Evolutionary conservation across 805 yeast genomes (phyloP), one percentile per base, ranked within the genome.

Genomic region (Metschnikowia kofuensis): DNA sequence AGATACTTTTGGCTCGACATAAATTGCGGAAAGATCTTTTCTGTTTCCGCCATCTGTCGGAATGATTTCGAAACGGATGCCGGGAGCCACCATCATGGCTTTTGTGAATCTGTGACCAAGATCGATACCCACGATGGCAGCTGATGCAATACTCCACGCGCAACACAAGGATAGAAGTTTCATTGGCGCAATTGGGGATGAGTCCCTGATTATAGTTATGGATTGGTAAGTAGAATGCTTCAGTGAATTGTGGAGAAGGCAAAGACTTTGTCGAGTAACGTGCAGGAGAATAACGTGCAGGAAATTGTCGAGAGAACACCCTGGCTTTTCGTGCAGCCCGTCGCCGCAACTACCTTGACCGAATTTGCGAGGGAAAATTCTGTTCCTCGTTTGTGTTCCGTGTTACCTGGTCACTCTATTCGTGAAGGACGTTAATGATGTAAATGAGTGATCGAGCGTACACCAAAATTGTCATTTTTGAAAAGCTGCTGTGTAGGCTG

Each of bases 11-110:
- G 71, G 65, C 44, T 83, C 78, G 51, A 91, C 74, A 0, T 87
- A 84, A 11, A 94, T 58, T 0, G 95, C 97, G 4, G 91, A 78
- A 5, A 84, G 73, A 59, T 92, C 98, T 64, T 94, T 94, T 49
- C 99, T 77, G 67, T 90, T 89, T 2, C 96, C 85, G 60, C 94
- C 98, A 27, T 89, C 85, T 4, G 97, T 89, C 52, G 94, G 72
- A 12, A 94, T 85, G 37, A 94, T 78, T 61, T 94, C 98, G 62
- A 91, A 84, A 13, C 90, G 86, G 16, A 89, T 83, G 11, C 90
- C 89, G 0, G 97, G 97, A 0, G 97, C 96, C 37, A 94, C 87
- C 40, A 94, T 73, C 43, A 85, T 88, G 2, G 96, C 89, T 64
- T 94, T 94, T 26, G 90, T 80, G 72, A 75, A 87, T 60, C 90